These are phyloP conservation scores for Populus deltoides DNA, from an alignment of 345 rosid genomes.

Conservation along the genomic window DNA sequence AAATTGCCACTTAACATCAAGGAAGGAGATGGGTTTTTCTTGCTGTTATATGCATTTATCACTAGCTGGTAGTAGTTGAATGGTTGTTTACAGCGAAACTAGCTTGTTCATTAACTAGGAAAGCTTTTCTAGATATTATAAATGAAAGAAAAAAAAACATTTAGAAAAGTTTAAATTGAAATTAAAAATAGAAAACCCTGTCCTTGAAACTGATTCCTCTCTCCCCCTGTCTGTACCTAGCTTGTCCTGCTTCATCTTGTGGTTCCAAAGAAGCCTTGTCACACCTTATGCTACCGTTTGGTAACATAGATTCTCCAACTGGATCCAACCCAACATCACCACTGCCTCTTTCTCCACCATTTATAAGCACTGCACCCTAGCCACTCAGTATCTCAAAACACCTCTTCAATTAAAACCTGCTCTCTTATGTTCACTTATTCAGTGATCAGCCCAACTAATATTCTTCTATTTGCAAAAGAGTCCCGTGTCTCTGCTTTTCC, in stretches of 20 bases:
- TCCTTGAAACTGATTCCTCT: slow-evolving; percentile 11
- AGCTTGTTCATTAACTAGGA: background rate
- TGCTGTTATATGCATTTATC: background rate
- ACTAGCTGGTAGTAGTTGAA: background rate
- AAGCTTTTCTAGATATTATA: background rate
- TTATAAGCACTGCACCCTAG: slow-evolving; percentile 11
- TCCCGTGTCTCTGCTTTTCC: background rate
- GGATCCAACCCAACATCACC: slow-evolving; percentile 18
- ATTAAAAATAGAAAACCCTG: background rate
- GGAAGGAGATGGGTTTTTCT: background rate
- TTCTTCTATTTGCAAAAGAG: background rate
- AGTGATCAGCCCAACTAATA: background rate
- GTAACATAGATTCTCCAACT: slow-evolving; percentile 27
- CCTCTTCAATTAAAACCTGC: background rate
- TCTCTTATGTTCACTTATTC: background rate
- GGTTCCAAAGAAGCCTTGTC: slow-evolving; percentile 32
- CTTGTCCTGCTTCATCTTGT: slow-evolving; percentile 16
- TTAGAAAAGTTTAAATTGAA: background rate
- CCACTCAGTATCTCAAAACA: slow-evolving; percentile 9
- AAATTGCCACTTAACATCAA: background rate
- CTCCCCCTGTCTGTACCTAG: background rate
- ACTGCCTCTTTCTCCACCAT: background rate
- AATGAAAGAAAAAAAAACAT: background rate
- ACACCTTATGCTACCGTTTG: slow-evolving; percentile 13
- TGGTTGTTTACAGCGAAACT: background rate